These are phyloP conservation scores for Lodderomyces beijingensis DNA, from an alignment of 1,139 yeast species.

Conservation along the genomic window DNA sequence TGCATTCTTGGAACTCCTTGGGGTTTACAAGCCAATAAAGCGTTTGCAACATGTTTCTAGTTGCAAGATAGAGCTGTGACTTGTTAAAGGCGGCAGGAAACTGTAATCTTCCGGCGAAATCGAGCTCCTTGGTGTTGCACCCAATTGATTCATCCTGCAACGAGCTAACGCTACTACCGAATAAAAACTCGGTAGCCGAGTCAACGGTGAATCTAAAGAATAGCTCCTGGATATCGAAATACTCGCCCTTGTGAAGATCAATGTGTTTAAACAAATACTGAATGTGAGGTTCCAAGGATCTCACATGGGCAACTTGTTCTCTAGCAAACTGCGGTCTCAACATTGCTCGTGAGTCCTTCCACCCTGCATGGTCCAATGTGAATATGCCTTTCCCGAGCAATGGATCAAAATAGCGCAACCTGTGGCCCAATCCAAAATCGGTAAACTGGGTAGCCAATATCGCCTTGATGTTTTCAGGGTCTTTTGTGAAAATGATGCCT, in stretches of 20 bases:
- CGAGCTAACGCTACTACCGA: slow-evolving; percentile 32
- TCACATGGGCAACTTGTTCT: slow-evolving; percentile 48
- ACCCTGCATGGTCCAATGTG: slow-evolving; percentile 50
- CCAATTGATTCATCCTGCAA: slow-evolving; percentile 30
- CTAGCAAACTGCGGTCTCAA: slow-evolving; percentile 29
- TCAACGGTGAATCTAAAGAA: slow-evolving; percentile 37
- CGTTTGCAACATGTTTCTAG: slow-evolving; percentile 26
- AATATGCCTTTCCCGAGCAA: slow-evolving; percentile 53
- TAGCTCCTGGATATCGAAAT: slow-evolving; percentile 33
- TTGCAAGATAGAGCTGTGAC: slow-evolving; percentile 27
- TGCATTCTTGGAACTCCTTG: slow-evolving; percentile 18
- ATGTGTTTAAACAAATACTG: slow-evolving; percentile 33
- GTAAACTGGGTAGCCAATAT: slow-evolving; percentile 39
- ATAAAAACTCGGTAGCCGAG: slow-evolving; percentile 39
- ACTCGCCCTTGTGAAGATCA: slow-evolving; percentile 5
- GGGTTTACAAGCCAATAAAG: slow-evolving; percentile 24
- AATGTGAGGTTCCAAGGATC: slow-evolving; percentile 40
- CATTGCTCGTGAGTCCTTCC: slow-evolving; percentile 54
- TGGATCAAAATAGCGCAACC: slow-evolving; percentile 36
- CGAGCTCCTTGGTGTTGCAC: slow-evolving; percentile 13
- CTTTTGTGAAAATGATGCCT: slow-evolving; percentile 16
- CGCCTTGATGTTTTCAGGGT: slow-evolving; percentile 33
- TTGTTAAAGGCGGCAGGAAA: slow-evolving; percentile 28
- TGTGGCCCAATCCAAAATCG: slow-evolving; percentile 46
- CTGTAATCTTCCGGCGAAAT: slow-evolving; percentile 16